phyloP scores from a whole-genome alignment of 2,329 filamentous ascomycete species.

The Cordyceps farinosa region DNA sequence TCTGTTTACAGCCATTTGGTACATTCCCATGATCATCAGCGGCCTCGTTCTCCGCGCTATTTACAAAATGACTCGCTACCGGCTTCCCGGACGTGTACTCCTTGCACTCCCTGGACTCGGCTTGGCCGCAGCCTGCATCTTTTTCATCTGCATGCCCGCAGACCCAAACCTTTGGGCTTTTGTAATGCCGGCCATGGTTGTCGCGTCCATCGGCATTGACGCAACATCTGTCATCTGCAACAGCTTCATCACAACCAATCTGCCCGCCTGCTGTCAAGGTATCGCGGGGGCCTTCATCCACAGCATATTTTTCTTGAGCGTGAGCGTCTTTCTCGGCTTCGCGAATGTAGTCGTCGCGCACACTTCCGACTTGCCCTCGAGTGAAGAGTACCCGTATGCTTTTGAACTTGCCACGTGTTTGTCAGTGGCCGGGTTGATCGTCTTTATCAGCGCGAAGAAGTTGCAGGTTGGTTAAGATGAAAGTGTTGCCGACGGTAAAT shows the following conservation, averaged over 20 bases:
- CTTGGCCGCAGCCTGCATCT: slow-evolving; percentile 47
- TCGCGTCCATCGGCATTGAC: slow-evolving; percentile 61
- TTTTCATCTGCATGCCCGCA: slow-evolving; percentile 54
- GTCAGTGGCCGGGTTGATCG: no score
- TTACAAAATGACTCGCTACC: slow-evolving; percentile 54
- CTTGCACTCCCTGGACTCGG: slow-evolving; percentile 50
- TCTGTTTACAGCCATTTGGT: slow-evolving; percentile 57
- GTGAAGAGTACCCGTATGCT: slow-evolving; percentile 10
- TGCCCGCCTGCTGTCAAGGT: slow-evolving; percentile 57
- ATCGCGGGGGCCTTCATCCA: slow-evolving; percentile 64
- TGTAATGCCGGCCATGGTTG: slow-evolving; percentile 58
- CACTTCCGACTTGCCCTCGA: slow-evolving; percentile 40
- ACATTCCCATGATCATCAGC: slow-evolving; percentile 54
- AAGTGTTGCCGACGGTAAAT: no score
- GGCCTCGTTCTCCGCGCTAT: slow-evolving; percentile 54
- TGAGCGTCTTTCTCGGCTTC: slow-evolving; percentile 52
- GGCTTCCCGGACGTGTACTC: slow-evolving; percentile 50
- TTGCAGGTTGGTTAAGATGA: no score
- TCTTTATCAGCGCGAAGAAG: no score
- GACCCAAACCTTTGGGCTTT: slow-evolving; percentile 59
- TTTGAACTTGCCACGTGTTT: no score
- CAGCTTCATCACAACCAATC: slow-evolving; percentile 62
- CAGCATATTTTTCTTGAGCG: slow-evolving; percentile 58
- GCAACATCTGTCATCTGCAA: slow-evolving; percentile 64
- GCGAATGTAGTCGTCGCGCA: slow-evolving; percentile 51